Evolutionary conservation across 257 asterid species (phyloP).

Genomic region (Capsicum rhomboideum): DNA sequence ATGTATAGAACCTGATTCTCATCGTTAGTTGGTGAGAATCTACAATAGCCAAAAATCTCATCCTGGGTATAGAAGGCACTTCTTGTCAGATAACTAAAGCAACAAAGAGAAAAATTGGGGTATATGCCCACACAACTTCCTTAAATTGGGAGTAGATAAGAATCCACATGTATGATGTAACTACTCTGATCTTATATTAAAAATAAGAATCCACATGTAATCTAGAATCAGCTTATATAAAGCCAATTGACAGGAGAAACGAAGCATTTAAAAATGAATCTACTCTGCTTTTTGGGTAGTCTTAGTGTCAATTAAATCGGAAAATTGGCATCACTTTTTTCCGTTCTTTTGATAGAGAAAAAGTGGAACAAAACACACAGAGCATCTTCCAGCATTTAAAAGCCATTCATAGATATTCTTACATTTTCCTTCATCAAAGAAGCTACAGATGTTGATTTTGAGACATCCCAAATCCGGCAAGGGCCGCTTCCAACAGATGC

Average conservation of each 20-base stretch:
- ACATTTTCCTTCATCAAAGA: slow-evolving; percentile 69
- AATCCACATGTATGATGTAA: neutral
- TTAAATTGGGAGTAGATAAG: neutral
- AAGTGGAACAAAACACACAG: neutral
- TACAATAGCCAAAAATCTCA: slow-evolving; percentile 67
- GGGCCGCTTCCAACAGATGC: slow-evolving; percentile 89
- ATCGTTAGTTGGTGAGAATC: slow-evolving; percentile 56
- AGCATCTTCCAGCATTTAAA: neutral
- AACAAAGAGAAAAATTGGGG: neutral
- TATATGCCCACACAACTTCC: neutral
- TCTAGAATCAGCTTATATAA: neutral
- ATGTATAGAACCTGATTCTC: slow-evolving; percentile 56
- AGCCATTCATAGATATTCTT: slow-evolving; percentile 11
- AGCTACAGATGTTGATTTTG: slow-evolving; percentile 44
- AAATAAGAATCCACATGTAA: neutral
- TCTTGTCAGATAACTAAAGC: neutral
- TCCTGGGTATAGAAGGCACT: slow-evolving; percentile 37
- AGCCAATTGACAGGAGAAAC: neutral
- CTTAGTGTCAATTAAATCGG: neutral
- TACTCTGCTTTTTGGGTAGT: neutral
- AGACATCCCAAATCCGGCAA: slow-evolving; percentile 76
- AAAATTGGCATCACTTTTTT: neutral
- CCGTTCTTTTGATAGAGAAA: neutral
- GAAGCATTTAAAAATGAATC: neutral
- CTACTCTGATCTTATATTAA: neutral